A percentile compares a stretch with the other conserved stretches of the same genome.
Conservation (phyloP, 768 basidiomycete genomes). For the Termitomyces sp. region DNA sequence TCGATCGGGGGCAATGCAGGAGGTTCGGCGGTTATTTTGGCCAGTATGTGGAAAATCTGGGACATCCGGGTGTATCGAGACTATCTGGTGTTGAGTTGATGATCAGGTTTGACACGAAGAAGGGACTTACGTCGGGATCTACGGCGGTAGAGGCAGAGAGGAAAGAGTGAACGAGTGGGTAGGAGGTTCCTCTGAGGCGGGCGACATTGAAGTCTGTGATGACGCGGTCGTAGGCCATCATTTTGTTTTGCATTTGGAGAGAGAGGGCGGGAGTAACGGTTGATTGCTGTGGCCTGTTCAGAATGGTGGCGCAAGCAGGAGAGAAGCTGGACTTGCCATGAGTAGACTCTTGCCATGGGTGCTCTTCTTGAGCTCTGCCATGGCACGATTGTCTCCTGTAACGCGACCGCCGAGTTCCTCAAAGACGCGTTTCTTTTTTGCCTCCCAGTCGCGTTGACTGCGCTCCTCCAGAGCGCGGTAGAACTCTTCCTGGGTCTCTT, state of each 20-base stretch:
- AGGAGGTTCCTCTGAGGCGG: conserved; percentile 67
- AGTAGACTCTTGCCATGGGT: conserved; percentile 54
- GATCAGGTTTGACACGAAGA: neutral
- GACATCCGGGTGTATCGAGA: conserved; percentile 55
- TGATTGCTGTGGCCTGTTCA: conserved; percentile 18
- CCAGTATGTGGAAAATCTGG: conserved; percentile 68
- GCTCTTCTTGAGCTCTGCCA: conserved; percentile 60
- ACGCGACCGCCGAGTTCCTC: conserved; percentile 81
- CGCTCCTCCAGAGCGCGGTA: conserved; percentile 77
- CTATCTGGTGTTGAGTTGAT: conserved; percentile 21
- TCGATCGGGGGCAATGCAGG: conserved; percentile 72
- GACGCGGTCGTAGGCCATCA: conserved; percentile 93
- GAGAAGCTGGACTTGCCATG: conserved; percentile 34
- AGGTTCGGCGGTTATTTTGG: conserved; percentile 75
- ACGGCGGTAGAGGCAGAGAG: conserved; percentile 63
- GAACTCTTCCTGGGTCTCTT: conserved; percentile 82
- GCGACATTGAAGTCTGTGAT: conserved; percentile 75
- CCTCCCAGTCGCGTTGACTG: conserved; percentile 82
- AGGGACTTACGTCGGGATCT: conserved; percentile 52
- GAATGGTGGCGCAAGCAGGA: neutral
- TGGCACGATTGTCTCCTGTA: conserved; percentile 48
- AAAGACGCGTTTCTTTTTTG: conserved; percentile 83
- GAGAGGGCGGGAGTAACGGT: conserved; percentile 50
- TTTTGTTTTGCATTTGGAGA: conserved; percentile 85
- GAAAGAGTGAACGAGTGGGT: conserved; percentile 70